Percentiles rank a stretch among this genome's conserved stretches.
These are phyloP conservation scores for Litsea cubeba DNA, from an alignment of 164 flowering plant species.

Conservation along the genomic window DNA sequence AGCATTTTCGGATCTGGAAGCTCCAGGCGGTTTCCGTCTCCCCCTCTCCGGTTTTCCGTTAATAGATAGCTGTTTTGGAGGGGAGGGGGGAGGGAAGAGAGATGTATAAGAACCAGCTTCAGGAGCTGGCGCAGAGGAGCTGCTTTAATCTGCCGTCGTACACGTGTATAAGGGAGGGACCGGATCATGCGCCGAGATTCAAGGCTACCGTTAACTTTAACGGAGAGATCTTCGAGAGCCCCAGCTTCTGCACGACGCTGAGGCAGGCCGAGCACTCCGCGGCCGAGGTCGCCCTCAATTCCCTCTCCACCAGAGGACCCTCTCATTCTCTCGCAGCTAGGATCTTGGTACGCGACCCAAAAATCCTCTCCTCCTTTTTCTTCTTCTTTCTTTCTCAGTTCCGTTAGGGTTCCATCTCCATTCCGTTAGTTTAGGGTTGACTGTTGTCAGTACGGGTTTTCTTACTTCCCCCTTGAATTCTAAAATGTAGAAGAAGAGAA, in stretches of 20 bases:
- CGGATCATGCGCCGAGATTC: constrained; percentile 98
- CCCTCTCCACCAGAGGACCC: constrained; percentile 77
- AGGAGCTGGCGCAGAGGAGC: constrained; percentile 99
- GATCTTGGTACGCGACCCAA: constrained; percentile 52
- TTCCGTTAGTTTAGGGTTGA: constrained; percentile 1
- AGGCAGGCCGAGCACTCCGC: constrained; percentile 99
- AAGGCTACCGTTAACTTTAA: constrained; percentile 91
- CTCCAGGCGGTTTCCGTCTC: background rate
- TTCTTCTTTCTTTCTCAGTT: background rate
- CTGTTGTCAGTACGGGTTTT: background rate
- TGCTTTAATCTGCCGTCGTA: constrained; percentile 94
- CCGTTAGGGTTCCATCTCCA: constrained; percentile 5
- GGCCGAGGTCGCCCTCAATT: constrained; percentile 89
- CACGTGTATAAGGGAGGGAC: constrained; percentile 89
- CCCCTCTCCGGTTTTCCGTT: background rate
- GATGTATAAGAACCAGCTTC: constrained; percentile 99
- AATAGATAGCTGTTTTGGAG: constrained; percentile 5
- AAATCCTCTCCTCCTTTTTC: background rate
- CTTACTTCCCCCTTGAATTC: background rate
- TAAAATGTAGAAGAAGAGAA: background rate
- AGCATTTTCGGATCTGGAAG: constrained; percentile 10
- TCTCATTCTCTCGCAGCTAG: constrained; percentile 91
- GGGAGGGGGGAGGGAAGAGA: constrained; percentile 11
- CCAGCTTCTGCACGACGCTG: constrained; percentile 74
- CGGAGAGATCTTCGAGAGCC: constrained; percentile 90